Base-by-base conservation (phyloP, 495 filamentous ascomycete genomes). In the Neurospora sp. region DNA sequence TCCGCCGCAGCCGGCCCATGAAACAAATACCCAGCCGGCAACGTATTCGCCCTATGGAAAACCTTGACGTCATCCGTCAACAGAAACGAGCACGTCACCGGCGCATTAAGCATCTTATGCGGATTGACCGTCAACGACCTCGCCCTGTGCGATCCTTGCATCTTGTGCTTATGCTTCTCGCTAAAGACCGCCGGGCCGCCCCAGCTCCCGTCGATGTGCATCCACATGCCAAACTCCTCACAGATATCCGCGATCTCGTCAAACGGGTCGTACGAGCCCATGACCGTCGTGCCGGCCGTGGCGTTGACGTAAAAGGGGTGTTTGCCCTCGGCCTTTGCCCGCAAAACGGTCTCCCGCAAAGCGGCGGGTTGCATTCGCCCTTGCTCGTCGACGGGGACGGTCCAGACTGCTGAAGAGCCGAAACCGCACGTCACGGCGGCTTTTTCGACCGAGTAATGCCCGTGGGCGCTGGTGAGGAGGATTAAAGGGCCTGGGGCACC, bases 221-320 rank as follows among this genome's bases (percentile, higher is more conserved):
- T 78, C 95, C 95, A 98, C 45, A 98, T 82, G 40, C 87, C 87
- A 76, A 93, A 83, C 73, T 86, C 85, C 69, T 86, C 80, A 84
- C 94, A 97, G 17, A 98, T 84, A 38, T 85, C 86, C 2, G 90
- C 86, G 73, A 98, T 91, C 14, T 84, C 87, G 27, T 84, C 78
- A 74, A 98, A 89, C 2, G 92, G 93, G 79, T 98, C 95, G 79
- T 91, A 99, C 16, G 92, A 93, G 22, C 95, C 96, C 72, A 94
- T 82, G 10, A 97, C 96, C 3, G 96, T 99, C 17, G 96, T 98
- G 22, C 95, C 95, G 4, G 96, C 95, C 1, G 95, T 97, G 5
- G 95, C 92, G 78, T 97, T 98, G 78, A 98, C 93, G 82, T 95
- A 99, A 76, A 99, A 93, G 0, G 96, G 95, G 7, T 92, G 94